Base-by-base conservation (phyloP, 176 grass and related monocot species). In the Cocos nucifera region DNA sequence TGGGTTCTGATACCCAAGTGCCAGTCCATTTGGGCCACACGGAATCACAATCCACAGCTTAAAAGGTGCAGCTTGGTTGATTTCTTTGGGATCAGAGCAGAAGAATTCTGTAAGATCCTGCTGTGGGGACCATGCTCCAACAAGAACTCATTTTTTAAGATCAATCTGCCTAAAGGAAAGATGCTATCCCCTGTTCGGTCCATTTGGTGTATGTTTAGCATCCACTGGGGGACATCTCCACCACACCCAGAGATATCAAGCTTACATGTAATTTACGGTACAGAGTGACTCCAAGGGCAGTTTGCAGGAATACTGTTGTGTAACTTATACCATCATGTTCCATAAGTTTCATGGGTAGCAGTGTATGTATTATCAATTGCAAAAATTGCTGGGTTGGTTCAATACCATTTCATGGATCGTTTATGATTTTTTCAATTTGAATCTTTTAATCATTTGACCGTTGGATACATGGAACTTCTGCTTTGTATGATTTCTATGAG, bases 301-400 rank as follows among this genome's bases (percentile, higher is more conserved):
- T 74, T 69, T 77, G 73, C 76, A 77, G 73, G 73, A 57, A 86
- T 69, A 73, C 55, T 86, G 63, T 70, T 69, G 63, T 86, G 83
- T 86, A 86, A 86, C 73, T 81, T 86, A 81, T 81, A 81, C 73
- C 73, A 81, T 73, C 80, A 81, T 77, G 59, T 77, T 86, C 73
- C 77, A 78, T 77, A 73, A 81, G 78, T 81, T 86, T 60, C 80
- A 73, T 81, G 80, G 78, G 19, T 81, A 77, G 77, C 77, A 69
- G 51, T 81, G 83, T 80, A 86, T 78, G 80, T 86, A 81, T 73
- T 73, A 81, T 69, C 72, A 64, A 86, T 86, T 73, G 69, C 78
- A 86, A 86, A 80, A 77, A 44, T 86, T 81, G 76, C 74, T 81
- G 77, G 73, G 19, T 54, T 77, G 77, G 73, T 77, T 77, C 57